phyloP scores from a whole-genome alignment of 305 asterid genomes.

The Rubia tinctorum region DNA sequence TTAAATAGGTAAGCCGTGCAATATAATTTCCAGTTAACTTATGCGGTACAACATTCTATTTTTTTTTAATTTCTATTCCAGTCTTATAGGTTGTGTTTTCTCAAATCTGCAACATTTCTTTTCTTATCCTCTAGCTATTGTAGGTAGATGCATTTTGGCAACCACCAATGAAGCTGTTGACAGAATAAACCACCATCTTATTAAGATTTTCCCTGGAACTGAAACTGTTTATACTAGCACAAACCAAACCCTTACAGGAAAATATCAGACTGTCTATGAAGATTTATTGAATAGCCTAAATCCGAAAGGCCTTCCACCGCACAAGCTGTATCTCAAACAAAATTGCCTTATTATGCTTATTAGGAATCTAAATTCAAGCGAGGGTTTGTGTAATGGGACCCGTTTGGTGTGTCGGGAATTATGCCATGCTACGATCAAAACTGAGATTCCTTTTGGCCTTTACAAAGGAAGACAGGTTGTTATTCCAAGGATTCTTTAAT shows the following conservation, averaged over 20 bases:
- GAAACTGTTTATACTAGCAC: neutral
- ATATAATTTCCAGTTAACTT: too few species aligned
- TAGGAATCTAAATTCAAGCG: constrained; percentile 8
- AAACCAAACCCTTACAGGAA: neutral
- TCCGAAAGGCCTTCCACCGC: constrained; percentile 20
- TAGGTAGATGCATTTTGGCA: neutral
- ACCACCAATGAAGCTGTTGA: constrained; percentile 11
- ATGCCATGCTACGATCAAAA: neutral
- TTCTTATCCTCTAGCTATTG: neutral
- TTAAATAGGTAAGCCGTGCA: neutral
- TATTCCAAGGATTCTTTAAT: too few species aligned
- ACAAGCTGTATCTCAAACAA: constrained; percentile 4
- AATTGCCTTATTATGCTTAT: constrained; percentile 13
- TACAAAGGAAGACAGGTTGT: too few species aligned
- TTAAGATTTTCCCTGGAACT: neutral
- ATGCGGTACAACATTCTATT: too few species aligned
- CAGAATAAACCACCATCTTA: neutral
- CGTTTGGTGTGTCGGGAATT: constrained; percentile 11
- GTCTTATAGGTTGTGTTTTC: neutral
- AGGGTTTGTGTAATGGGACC: constrained; percentile 26
- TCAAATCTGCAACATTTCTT: too few species aligned
- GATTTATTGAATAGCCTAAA: constrained; percentile 12
- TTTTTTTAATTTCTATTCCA: too few species aligned
- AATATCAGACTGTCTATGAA: neutral
- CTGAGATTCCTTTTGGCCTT: neutral